phyloP scores from a whole-genome alignment of 2,329 filamentous ascomycete genomes.

The Fusarium pseudocircinatum region DNA sequence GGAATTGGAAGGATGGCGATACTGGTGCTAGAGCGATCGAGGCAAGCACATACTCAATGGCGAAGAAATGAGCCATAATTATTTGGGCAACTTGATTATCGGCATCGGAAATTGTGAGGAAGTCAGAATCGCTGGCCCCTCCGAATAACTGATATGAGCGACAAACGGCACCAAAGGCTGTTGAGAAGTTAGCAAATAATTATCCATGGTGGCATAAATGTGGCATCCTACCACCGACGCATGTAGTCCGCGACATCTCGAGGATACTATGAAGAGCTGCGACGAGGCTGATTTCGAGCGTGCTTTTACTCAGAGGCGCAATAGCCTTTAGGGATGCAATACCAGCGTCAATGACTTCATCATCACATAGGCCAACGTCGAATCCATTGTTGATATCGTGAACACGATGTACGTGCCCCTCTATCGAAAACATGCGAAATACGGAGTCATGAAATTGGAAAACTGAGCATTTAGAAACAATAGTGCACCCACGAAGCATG shows the following conservation, averaged over 20 bases:
- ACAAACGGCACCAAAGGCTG: not conserved
- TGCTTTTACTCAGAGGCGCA: not conserved
- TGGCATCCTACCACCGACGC: not conserved
- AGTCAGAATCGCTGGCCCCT: not conserved
- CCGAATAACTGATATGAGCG: not conserved
- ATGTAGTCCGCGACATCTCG: not conserved
- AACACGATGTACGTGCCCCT: not conserved
- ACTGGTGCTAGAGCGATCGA: not conserved
- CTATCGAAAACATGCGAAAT: not conserved
- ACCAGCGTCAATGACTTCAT: not conserved
- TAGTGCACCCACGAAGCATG: not conserved
- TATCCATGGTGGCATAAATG: fast-evolving
- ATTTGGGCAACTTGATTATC: not conserved
- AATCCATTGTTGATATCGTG: not conserved
- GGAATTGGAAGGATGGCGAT: not conserved
- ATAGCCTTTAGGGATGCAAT: not conserved
- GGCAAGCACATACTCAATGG: not conserved
- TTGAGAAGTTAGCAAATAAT: not conserved
- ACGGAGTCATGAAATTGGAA: not conserved
- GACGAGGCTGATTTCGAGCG: not conserved
- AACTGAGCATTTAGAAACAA: not conserved
- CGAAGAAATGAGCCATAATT: not conserved
- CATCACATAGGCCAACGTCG: fast-evolving
- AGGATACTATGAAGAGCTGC: not conserved
- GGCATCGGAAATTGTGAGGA: not conserved